Base-by-base conservation (phyloP, 177 flowering plant genomes). In the Vitis hybrid region DNA sequence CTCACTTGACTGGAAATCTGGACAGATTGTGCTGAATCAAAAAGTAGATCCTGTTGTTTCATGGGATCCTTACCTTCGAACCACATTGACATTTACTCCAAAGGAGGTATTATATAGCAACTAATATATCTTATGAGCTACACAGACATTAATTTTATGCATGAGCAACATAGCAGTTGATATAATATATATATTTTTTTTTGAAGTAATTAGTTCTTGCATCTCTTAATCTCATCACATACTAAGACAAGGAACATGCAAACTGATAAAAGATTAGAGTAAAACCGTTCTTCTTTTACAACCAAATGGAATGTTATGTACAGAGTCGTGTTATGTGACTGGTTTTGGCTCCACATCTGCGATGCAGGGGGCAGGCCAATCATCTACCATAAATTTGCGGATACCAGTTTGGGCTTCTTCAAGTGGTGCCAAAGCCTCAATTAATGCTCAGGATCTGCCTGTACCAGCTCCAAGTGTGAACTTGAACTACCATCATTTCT, bases 351-450 rank as follows among this genome's bases (percentile, higher is more conserved):
- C 1, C 5, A 26, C 29, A 33, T 33, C 45, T 33, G 45, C 5
- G 45, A 12, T 73, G 22, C 78, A 88, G 93, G 83, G 65, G 18
- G 51, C 76, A 50, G 78, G 69, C 51, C 66, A 75, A 48, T 62
- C 76, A 66, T 87, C 97, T 14, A 81, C 81, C 18, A 71, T 95
- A 77, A 83, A 89, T 58, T 62, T 95, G 70, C 80, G 97, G 26
- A 78, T 93, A 72, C 99, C 99, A 33, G 19, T 39, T 51, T 93
- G 99, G 99, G 72, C 97, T 26, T 18, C 72, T 51, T 79, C 83
- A 62, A 55, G 51, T 68, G 92, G 84, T 73, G 80, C 87, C 51
- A 80, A 71, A 63, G 94, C 85, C 64, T 29, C 72, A 51, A 45
- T 91, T 65, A 93, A 91, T 77, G 82, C 66, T 45, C 69, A 86